Conservation (phyloP, 2,329 filamentous ascomycete genomes). For the Fusarium sp. region DNA sequence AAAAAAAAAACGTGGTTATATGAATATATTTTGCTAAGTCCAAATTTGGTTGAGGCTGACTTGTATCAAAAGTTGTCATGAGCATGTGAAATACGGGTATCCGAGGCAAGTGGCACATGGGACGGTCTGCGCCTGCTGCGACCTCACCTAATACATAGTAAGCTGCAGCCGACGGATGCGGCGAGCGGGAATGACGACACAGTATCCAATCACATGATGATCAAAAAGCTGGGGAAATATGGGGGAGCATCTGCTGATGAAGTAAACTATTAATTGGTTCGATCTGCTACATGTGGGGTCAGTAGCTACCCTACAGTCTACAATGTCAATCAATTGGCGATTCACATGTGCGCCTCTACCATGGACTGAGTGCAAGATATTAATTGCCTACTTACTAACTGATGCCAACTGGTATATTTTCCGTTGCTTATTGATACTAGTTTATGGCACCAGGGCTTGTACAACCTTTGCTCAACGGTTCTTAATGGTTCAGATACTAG, state of each 20-base stretch:
- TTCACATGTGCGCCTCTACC: neutral
- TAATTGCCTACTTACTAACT: neutral
- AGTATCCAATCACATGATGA: constrained; percentile 40
- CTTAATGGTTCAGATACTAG: no score
- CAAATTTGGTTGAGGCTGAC: constrained; percentile 20
- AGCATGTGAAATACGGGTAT: constrained; percentile 44
- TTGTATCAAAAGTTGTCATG: constrained; percentile 20
- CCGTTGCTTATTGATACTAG: rapidly evolving
- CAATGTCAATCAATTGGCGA: neutral
- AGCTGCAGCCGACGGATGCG: constrained; percentile 38
- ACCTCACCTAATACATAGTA: constrained; percentile 31
- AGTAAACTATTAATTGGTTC: constrained; percentile 13
- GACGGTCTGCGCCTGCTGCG: constrained; percentile 20
- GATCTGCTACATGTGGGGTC: no score
- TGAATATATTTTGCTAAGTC: constrained; percentile 4
- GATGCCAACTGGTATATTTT: neutral
- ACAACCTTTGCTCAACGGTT: no score
- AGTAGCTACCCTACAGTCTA: neutral
- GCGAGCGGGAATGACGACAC: constrained; percentile 43
- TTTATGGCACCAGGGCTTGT: no score
- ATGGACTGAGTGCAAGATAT: no score
- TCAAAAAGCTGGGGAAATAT: constrained; percentile 41
- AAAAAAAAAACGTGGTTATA: neutral
- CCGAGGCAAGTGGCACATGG: constrained; percentile 44
- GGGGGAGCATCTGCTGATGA: constrained; percentile 18